These are phyloP conservation scores for Moesziomyces sp. DNA, from an alignment of 1,284 basidiomycete genomes.

Conservation along the genomic window DNA sequence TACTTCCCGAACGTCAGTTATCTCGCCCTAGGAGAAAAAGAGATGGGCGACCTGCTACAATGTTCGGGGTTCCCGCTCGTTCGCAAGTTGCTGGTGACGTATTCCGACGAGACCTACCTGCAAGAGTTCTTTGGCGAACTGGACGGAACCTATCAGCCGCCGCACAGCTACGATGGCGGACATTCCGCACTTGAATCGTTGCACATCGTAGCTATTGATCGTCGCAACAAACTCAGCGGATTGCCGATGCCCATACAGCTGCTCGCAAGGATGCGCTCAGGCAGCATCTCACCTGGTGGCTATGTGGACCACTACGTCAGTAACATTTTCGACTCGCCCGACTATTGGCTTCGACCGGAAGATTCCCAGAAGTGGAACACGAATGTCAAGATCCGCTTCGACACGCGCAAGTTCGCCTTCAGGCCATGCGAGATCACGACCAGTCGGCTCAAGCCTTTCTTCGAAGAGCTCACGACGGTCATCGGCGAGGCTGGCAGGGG, in stretches of 20 bases:
- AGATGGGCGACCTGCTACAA: not conserved
- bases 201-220: constrained; percentile 23
- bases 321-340: too few species aligned
- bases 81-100: constrained; percentile 16
- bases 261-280: constrained; percentile 32
- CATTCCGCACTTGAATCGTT: constrained; percentile 1
- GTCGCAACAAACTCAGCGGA: constrained; percentile 33
- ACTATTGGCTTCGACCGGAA: not conserved
- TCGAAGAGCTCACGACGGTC: constrained; percentile 34
- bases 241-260: constrained; percentile 34
- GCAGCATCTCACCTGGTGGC: constrained; percentile 11
- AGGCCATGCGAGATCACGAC: constrained; percentile 55
- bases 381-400: constrained; percentile 52
- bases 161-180: not conserved
- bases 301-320: not conserved
- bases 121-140: too few species aligned
- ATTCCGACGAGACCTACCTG: not conserved
- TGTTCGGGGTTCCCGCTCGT: not conserved
- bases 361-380: constrained; percentile 5
- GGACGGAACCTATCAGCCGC: too few species aligned
- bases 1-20: constrained; percentile 25
- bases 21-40: constrained; percentile 13
- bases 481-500: not conserved
- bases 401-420: constrained; percentile 59
- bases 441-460: constrained; percentile 42